phyloP scores from a whole-genome alignment of 2,329 filamentous ascomycete genomes.

The Aspergillus uvarum region DNA sequence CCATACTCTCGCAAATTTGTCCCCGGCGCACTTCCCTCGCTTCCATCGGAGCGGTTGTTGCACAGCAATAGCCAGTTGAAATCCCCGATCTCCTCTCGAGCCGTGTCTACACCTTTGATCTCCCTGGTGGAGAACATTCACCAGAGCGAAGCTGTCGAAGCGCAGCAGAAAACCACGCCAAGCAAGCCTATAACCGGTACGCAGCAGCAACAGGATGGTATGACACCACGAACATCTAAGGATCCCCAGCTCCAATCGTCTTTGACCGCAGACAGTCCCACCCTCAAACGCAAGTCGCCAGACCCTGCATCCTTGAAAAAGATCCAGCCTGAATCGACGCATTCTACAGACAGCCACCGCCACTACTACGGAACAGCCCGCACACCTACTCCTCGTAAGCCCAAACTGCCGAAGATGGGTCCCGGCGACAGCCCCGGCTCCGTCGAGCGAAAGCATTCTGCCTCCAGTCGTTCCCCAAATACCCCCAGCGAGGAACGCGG shows the following conservation, averaged over 20 bases:
- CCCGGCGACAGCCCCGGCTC: constrained; percentile 36
- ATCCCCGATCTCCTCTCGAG: constrained; percentile 10
- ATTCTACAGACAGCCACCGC: not conserved
- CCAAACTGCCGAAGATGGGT: constrained; percentile 34
- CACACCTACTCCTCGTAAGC: constrained; percentile 22
- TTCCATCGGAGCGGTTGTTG: constrained; percentile 49
- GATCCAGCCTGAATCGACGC: constrained; percentile 8
- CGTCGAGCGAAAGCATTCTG: constrained; percentile 30
- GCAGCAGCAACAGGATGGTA: not conserved
- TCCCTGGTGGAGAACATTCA: constrained; percentile 10
- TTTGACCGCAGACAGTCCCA: constrained; percentile 32
- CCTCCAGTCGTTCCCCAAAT: constrained; percentile 7
- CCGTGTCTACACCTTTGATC: constrained; percentile 11
- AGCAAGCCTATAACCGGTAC: not conserved
- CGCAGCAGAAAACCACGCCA: not conserved
- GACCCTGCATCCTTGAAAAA: constrained; percentile 27
- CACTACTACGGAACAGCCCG: constrained; percentile 13
- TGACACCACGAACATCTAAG: not conserved
- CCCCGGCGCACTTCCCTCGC: constrained; percentile 44
- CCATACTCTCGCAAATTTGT: constrained; percentile 39
- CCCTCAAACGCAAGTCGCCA: constrained; percentile 38
- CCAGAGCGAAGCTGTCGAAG: not conserved
- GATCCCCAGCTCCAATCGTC: constrained; percentile 15
- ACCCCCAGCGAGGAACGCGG: constrained; percentile 15
- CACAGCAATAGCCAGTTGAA: constrained; percentile 22